phyloP scores from a whole-genome alignment of 1,284 basidiomycete species.

The Cutaneotrichosporon mucoides region DNA sequence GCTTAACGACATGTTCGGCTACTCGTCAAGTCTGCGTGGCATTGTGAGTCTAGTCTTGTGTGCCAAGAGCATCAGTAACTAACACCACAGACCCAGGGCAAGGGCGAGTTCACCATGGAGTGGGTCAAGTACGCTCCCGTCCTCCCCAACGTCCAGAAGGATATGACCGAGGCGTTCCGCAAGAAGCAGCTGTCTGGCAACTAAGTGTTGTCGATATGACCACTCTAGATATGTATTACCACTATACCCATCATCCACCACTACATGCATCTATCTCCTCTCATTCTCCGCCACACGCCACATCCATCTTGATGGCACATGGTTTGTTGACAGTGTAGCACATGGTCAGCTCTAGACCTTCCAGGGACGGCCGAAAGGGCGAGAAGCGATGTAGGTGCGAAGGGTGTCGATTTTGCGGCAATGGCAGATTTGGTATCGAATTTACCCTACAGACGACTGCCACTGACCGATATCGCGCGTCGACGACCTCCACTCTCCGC shows the following conservation, averaged over 20 bases:
- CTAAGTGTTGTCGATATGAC: not conserved
- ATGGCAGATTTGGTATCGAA: no score
- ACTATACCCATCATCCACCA: slow-evolving; percentile 1
- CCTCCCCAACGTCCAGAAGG: slow-evolving; percentile 80
- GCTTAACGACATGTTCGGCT: slow-evolving; percentile 99
- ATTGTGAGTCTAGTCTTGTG: slow-evolving; percentile 39
- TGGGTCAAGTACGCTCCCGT: slow-evolving; percentile 86
- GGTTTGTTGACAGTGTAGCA: no score
- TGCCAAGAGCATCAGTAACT: no score
- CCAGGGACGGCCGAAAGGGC: no score
- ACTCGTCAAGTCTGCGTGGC: slow-evolving; percentile 85
- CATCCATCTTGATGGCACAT: no score
- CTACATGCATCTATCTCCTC: slow-evolving; percentile 3
- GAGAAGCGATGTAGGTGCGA: no score
- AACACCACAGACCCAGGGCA: slow-evolving; percentile 69
- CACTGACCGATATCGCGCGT: no score
- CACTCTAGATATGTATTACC: not conserved
- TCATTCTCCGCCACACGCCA: not conserved
- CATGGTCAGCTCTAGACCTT: no score
- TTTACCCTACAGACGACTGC: no score
- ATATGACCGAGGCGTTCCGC: slow-evolving; percentile 67
- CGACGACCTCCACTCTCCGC: no score
- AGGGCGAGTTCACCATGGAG: slow-evolving; percentile 96
- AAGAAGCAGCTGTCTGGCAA: slow-evolving; percentile 43
- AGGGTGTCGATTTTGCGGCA: no score